Percentiles rank a stretch among this genome's conserved stretches.
Conservation (phyloP, 345 rosid species). For the Lagerstroemia speciosa region DNA sequence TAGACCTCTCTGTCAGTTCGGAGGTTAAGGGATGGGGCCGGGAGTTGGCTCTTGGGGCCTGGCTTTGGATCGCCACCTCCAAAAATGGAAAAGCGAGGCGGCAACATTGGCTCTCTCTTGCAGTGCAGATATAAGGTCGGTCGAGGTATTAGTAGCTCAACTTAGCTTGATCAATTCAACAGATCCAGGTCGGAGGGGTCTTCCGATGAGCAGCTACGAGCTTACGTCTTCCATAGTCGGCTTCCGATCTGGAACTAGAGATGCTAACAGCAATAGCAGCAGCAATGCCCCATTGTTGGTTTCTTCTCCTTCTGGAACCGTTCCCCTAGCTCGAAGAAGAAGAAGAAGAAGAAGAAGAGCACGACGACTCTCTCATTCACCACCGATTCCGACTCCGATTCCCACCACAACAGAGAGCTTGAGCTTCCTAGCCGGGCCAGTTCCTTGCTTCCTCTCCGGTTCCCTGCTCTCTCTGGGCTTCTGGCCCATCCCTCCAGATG, state of each 20-base stretch:
- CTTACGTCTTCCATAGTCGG: neutral
- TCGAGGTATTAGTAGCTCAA: neutral
- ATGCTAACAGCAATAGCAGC: neutral
- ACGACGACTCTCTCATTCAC: neutral
- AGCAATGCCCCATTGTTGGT: too few relatives aligned
- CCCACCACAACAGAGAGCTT: neutral
- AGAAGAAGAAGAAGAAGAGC: too few relatives aligned
- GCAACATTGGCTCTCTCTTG: constrained; percentile 22
- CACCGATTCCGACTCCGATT: neutral
- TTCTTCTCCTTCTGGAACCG: neutral
- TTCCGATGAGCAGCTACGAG: neutral
- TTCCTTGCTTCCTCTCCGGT: too few relatives aligned
- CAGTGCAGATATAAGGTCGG: neutral
- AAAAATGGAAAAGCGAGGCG: constrained; percentile 35
- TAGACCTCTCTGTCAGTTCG: constrained; percentile 70
- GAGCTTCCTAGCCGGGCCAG: too few relatives aligned
- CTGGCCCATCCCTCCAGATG: too few relatives aligned
- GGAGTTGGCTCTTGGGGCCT: constrained; percentile 19
- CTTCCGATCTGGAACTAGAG: neutral
- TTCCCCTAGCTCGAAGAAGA: neutral
- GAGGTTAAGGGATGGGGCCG: constrained; percentile 49
- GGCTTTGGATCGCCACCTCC: constrained; percentile 29
- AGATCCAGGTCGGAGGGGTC: neutral
- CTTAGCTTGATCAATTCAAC: neutral
- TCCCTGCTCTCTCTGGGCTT: too few relatives aligned